Evolutionary conservation across 2,329 filamentous ascomycete species (phyloP).

Genomic region (Hypoxylon sp.): DNA sequence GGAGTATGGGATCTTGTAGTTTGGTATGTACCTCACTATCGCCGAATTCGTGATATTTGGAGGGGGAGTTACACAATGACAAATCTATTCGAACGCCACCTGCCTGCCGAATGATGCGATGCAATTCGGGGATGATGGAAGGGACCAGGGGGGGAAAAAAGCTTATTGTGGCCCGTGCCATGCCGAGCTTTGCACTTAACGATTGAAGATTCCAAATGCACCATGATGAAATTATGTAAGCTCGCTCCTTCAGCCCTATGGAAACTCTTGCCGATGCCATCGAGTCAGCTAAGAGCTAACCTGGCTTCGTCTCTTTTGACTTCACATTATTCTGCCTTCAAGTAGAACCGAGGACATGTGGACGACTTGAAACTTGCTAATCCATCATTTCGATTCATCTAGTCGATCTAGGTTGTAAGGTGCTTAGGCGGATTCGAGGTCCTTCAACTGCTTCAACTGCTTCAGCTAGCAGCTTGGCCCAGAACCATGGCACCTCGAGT

Average conservation of each 20-base stretch:
- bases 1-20: constrained; percentile 2
- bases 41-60: constrained; percentile 33
- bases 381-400: constrained; percentile 2
- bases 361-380: not conserved
- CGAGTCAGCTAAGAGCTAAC: not conserved
- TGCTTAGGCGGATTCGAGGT: not conserved
- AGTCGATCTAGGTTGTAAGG: not conserved
- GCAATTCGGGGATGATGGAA: constrained; percentile 16
- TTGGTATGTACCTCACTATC: not conserved
- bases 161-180: constrained; percentile 30
- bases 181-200: constrained; percentile 16
- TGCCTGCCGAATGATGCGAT: constrained; percentile 37
- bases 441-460: constrained; percentile 1
- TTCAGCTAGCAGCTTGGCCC: constrained; percentile 4
- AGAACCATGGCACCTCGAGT: constrained; percentile 4
- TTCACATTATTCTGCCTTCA: not conserved
- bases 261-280: constrained; percentile 21
- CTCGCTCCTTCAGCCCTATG: constrained; percentile 30
- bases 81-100: constrained; percentile 43
- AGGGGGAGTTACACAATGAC: constrained; percentile 27
- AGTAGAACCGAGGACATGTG: not conserved
- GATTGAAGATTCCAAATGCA: constrained; percentile 33
- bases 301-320: constrained; percentile 5
- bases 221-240: constrained; percentile 23
- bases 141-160: not conserved